Evolutionary conservation across 1,139 yeast species (phyloP).

Genomic region (Eremothecium coryli): DNA sequence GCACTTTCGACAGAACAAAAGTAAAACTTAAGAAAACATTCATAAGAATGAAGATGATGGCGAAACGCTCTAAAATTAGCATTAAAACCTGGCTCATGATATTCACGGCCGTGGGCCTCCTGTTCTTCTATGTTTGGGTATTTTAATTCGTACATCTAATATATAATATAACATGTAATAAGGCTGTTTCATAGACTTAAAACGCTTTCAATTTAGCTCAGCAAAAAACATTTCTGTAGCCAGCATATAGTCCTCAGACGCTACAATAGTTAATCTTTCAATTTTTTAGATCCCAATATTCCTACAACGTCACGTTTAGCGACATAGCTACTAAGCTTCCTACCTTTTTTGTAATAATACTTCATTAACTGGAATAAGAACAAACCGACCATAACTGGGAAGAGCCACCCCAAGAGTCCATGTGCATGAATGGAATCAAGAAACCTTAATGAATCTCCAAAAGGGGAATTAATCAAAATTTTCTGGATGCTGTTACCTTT

Average conservation of each 20-base stretch:
- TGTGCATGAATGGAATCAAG: slow-evolving; percentile 40
- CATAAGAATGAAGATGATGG: slow-evolving; percentile 70
- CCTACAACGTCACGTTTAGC: slow-evolving; percentile 21
- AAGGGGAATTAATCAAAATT: slow-evolving; percentile 40
- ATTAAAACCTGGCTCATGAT: slow-evolving; percentile 72
- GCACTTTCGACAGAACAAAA: slow-evolving; percentile 40
- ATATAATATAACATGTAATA: too few relatives aligned
- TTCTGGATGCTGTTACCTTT: slow-evolving; percentile 11
- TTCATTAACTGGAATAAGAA: slow-evolving; percentile 5
- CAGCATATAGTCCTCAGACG: neutral
- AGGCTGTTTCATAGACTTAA: too few relatives aligned
- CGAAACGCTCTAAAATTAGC: slow-evolving; percentile 69
- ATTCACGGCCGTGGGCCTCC: slow-evolving; percentile 49
- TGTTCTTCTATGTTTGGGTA: slow-evolving; percentile 82
- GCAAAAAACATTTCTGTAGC: too few relatives aligned
- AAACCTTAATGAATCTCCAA: slow-evolving; percentile 32
- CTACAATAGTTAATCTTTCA: slow-evolving; percentile 7
- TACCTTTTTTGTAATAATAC: slow-evolving; percentile 7
- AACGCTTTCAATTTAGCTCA: too few relatives aligned
- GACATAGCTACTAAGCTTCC: slow-evolving; percentile 13
- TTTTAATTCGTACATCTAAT: slow-evolving; percentile 29
- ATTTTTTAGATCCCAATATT: slow-evolving; percentile 14
- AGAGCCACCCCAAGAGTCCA: slow-evolving; percentile 40
- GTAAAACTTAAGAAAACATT: slow-evolving; percentile 53
- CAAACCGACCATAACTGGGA: slow-evolving; percentile 8